Conservation (phyloP, 2,329 filamentous ascomycete genomes). For the Neocatenulostroma microsporum region DNA sequence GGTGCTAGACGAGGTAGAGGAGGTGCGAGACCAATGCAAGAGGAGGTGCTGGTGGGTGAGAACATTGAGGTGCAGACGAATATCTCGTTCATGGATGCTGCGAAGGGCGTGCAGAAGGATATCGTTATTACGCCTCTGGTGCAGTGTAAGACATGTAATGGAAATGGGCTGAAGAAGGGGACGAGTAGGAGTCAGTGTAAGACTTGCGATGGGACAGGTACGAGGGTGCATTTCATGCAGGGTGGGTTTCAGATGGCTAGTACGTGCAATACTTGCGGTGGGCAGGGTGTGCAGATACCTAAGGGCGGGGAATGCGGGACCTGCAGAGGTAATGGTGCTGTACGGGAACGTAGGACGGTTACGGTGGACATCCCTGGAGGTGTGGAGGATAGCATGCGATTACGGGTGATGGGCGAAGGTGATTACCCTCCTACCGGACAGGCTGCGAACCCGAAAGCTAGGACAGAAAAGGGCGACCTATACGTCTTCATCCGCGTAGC, state of each 20-base stretch:
- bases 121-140: conserved; percentile 76
- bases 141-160: conserved; percentile 72
- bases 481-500: conserved; percentile 86
- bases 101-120: conserved; percentile 83
- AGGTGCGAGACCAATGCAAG: conserved; percentile 52
- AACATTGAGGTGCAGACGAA: conserved; percentile 91
- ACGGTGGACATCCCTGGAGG: conserved; percentile 88
- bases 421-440: conserved; percentile 75
- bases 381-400: conserved; percentile 91
- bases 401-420: conserved; percentile 77
- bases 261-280: conserved; percentile 74
- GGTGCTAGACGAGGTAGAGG: conserved; percentile 41
- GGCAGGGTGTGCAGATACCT: conserved; percentile 67
- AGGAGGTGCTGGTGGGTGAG: conserved; percentile 80
- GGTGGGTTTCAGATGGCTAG: conserved; percentile 95
- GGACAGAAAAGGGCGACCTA: conserved; percentile 72
- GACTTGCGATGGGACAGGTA: conserved; percentile 77
- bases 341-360: conserved; percentile 74
- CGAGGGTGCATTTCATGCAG: conserved; percentile 78
- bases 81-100: conserved; percentile 93
- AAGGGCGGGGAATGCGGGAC: conserved; percentile 70
- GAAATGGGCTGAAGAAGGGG: conserved; percentile 76
- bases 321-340: conserved; percentile 76
- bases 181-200: conserved; percentile 66
- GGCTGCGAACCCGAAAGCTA: conserved; percentile 53